Evolutionary conservation across 257 asterid genomes (phyloP).

Genomic region (Eustoma russellianum): DNA sequence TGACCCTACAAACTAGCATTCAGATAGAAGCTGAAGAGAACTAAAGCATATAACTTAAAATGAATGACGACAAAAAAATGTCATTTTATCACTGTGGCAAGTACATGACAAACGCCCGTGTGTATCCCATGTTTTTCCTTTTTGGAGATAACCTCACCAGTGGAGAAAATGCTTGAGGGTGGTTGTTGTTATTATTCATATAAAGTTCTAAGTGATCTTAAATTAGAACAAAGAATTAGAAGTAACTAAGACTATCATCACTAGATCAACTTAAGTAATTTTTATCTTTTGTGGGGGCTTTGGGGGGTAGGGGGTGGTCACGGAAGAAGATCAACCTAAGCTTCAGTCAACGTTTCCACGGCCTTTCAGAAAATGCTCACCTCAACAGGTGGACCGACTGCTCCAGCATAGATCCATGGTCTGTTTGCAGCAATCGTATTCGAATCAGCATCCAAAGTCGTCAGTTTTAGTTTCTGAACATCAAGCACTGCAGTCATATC

Average conservation of each 20-base stretch:
- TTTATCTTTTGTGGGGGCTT: background rate
- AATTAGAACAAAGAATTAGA: background rate
- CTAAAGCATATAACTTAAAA: no score
- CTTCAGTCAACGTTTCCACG: background rate
- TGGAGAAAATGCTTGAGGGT: no score
- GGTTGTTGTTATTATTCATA: no score
- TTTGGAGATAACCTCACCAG: no score
- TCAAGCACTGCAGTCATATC: constrained; percentile 46
- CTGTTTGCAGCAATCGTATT: constrained; percentile 36
- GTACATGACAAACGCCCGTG: no score
- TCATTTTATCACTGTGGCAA: no score
- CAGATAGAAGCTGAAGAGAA: no score
- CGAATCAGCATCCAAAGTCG: constrained; percentile 49
- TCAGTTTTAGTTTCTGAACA: constrained; percentile 43
- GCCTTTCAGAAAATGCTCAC: constrained; percentile 21
- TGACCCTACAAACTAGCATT: no score
- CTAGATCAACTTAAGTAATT: background rate
- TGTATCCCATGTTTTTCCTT: no score
- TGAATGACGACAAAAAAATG: no score
- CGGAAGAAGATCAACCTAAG: background rate
- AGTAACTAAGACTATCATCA: background rate
- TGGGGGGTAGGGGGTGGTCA: no score
- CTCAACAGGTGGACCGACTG: constrained; percentile 48
- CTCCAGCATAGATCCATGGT: constrained; percentile 45
- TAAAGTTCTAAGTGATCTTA: background rate